Evolutionary conservation across 805 yeast species (phyloP).

Genomic region (Candida arabinofermentans): DNA sequence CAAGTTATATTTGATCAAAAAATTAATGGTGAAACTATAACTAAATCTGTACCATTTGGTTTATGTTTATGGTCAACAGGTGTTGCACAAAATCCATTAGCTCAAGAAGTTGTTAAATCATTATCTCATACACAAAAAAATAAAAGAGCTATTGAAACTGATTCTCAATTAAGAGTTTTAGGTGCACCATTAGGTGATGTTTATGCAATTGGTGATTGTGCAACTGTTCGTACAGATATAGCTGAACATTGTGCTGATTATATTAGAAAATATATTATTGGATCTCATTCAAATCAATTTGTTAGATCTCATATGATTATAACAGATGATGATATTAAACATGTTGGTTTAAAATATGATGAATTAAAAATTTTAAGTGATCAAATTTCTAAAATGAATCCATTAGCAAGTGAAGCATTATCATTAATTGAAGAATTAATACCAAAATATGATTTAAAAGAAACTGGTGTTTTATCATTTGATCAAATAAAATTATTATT

Average conservation of each 20-base stretch:
- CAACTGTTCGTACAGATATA: constrained; percentile 59
- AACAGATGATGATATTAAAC: constrained; percentile 49
- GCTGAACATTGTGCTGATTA: constrained; percentile 52
- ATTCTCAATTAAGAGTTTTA: constrained; percentile 62
- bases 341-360: constrained; percentile 40
- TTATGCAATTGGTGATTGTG: constrained; percentile 70
- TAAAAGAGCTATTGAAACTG: constrained; percentile 71
- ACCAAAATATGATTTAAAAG: constrained; percentile 46
- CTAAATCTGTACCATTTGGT: constrained; percentile 58
- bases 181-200: constrained; percentile 68
- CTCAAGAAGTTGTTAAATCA: constrained; percentile 48
- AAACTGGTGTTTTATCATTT: constrained; percentile 48
- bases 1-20: constrained; percentile 56
- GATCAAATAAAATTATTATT: constrained; percentile 48
- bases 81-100: constrained; percentile 61
- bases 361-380: constrained; percentile 47
- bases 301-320: constrained; percentile 30
- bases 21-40: constrained; percentile 35
- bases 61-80: constrained; percentile 76
- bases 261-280: constrained; percentile 42
- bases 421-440: constrained; percentile 45
- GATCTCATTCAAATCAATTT: constrained; percentile 36
- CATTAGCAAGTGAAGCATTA: constrained; percentile 55
- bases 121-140: constrained; percentile 50
- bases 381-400: constrained; percentile 48